phyloP scores from a whole-genome alignment of 768 basidiomycete species.

The Lactarius pseudohatsudake region DNA sequence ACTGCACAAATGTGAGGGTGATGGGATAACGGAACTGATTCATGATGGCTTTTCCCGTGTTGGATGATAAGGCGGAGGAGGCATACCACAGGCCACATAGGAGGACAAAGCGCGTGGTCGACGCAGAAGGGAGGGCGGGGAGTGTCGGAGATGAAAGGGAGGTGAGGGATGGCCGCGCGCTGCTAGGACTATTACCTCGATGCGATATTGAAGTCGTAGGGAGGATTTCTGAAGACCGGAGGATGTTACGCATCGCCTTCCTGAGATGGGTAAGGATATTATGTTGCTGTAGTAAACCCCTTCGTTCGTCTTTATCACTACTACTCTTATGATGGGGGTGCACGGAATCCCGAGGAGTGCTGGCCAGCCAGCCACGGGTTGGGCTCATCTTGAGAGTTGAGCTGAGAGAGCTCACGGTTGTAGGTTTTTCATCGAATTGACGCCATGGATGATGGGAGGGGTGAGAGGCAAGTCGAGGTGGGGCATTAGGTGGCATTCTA shows the following conservation, averaged over 20 bases:
- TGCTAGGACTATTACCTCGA: conserved; percentile 2
- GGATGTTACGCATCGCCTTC: conserved; percentile 17
- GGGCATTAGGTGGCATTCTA: conserved; percentile 20
- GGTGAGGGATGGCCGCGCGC: conserved; percentile 4
- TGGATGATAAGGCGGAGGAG: conserved; percentile 89
- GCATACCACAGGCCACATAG: conserved; percentile 93
- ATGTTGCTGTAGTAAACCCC: neutral
- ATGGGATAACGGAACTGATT: conserved; percentile 92
- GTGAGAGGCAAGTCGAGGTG: conserved; percentile 20
- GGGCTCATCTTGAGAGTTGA: conserved; percentile 26
- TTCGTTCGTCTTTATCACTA: conserved; percentile 8
- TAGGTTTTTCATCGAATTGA: conserved; percentile 26
- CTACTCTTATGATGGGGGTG: conserved; percentile 9
- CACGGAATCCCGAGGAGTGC: conserved; percentile 8
- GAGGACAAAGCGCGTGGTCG: conserved; percentile 60
- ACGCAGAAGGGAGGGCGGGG: conserved; percentile 31
- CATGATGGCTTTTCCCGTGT: conserved; percentile 94
- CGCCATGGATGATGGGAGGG: conserved; percentile 21
- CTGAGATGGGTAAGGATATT: conserved; percentile 11
- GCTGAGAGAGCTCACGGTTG: conserved; percentile 21
- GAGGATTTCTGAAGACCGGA: conserved; percentile 18
- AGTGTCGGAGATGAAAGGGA: conserved; percentile 5
- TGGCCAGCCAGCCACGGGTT: conserved; percentile 25
- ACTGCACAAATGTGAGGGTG: conserved; percentile 97
- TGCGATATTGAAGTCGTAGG: conserved; percentile 16